Percentiles rank a stretch among this genome's conserved stretches.
Conservation (phyloP, 352 stramenopile species). For the Pythium rishiriense region DNA sequence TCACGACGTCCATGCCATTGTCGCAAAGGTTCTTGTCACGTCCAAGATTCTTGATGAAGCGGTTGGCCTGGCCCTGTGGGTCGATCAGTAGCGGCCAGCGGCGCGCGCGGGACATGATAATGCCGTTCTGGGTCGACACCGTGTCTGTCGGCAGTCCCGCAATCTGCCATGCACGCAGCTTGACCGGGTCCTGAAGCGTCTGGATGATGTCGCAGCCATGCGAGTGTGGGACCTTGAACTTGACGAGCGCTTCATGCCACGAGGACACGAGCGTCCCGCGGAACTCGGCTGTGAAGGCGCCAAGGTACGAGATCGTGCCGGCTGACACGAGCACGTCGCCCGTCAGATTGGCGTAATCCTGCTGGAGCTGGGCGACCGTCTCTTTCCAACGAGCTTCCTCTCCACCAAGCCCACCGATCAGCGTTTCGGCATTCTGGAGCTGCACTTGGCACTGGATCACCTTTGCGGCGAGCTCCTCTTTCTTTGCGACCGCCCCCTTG, state of each 20-base stretch:
- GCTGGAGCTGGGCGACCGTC: constrained; percentile 69
- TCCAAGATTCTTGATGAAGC: constrained; percentile 90
- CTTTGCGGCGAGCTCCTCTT: constrained; percentile 89
- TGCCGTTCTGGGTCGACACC: constrained; percentile 94
- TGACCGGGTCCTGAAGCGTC: constrained; percentile 87
- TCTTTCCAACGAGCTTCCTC: constrained; percentile 87
- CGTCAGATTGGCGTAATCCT: constrained; percentile 78
- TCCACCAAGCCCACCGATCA: constrained; percentile 82
- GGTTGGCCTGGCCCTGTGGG: constrained; percentile 91
- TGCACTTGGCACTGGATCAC: constrained; percentile 90
- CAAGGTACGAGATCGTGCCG: constrained; percentile 86
- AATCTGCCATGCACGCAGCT: constrained; percentile 88
- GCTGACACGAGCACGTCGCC: constrained; percentile 87
- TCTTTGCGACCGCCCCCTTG: constrained; percentile 85
- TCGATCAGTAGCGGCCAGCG: constrained; percentile 91
- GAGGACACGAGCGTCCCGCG: constrained; percentile 60
- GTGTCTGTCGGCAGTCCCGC: constrained; percentile 84
- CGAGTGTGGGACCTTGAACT: constrained; percentile 71
- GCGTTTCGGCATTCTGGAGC: constrained; percentile 83
- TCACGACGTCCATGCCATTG: constrained; percentile 92
- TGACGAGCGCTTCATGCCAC: constrained; percentile 67
- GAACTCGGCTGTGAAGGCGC: constrained; percentile 88
- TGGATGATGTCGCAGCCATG: constrained; percentile 84
- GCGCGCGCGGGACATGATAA: constrained; percentile 85
- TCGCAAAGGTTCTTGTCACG: constrained; percentile 83